Evolutionary conservation across 2,329 filamentous ascomycete genomes (phyloP).

Genomic region (Plectosphaerella cucumerina): DNA sequence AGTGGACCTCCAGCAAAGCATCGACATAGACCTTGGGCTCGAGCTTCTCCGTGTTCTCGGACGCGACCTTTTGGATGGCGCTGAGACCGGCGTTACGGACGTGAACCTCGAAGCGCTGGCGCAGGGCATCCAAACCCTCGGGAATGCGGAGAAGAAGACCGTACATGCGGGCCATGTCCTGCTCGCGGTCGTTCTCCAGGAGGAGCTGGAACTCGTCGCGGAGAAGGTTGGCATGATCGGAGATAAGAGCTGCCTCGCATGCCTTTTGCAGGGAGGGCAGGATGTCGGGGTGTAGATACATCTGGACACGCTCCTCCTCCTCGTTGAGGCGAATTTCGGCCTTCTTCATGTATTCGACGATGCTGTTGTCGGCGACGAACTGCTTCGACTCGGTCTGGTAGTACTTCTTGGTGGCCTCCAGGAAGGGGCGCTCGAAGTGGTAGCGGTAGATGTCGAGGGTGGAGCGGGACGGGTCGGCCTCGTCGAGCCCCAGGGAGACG

Average conservation of each 20-base stretch:
- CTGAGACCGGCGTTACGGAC: slow-evolving; percentile 84
- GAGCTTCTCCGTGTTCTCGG: slow-evolving; percentile 78
- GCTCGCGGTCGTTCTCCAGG: slow-evolving; percentile 88
- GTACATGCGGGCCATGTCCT: slow-evolving; percentile 97
- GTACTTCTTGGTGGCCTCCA: slow-evolving; percentile 77
- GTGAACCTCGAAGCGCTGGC: slow-evolving; percentile 84
- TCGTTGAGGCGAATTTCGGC: slow-evolving; percentile 84
- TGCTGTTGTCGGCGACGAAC: slow-evolving; percentile 93
- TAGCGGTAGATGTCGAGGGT: slow-evolving; percentile 92
- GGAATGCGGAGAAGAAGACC: slow-evolving; percentile 83
- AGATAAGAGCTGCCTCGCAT: slow-evolving; percentile 86
- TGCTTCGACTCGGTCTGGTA: slow-evolving; percentile 90
- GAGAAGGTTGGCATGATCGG: slow-evolving; percentile 78
- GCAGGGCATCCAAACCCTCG: slow-evolving; percentile 84
- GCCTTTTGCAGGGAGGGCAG: slow-evolving; percentile 76
- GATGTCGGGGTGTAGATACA: slow-evolving; percentile 91
- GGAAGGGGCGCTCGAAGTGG: slow-evolving; percentile 90
- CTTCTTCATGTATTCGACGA: slow-evolving; percentile 99
- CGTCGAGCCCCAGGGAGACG: slow-evolving; percentile 89
- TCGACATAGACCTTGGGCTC: slow-evolving; percentile 98
- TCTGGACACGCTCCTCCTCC: slow-evolving; percentile 87
- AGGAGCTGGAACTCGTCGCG: slow-evolving; percentile 94
- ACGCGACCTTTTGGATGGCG: slow-evolving; percentile 86
- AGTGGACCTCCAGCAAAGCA: slow-evolving; percentile 88
- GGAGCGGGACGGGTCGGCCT: slow-evolving; percentile 87